Base-by-base conservation (phyloP, 2,329 filamentous ascomycete genomes). In the Clarireedia paspali region DNA sequence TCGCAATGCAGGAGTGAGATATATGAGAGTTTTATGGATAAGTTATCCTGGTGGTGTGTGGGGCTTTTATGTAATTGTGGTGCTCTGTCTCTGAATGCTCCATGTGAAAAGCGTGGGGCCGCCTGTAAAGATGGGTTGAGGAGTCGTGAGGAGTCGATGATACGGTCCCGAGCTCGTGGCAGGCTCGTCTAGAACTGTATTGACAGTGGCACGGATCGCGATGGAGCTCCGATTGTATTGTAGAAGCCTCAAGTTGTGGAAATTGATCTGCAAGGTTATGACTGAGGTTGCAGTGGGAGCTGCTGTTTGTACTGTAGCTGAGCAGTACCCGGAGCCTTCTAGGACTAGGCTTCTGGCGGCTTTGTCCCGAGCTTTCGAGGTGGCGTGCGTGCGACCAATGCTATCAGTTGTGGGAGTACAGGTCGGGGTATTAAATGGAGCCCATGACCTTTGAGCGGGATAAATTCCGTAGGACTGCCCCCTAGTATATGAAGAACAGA, bases 141-240 rank as follows among this genome's bases (percentile, higher is more conserved):
- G 46, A 46, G 52, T 55, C 14, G 52, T 44, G 50, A 55, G 46
- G 46, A 24, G 52, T 26, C 48, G 45, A 47, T 49, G 12, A 54
- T 15, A 40, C 34, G 44, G 47, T 49, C 27, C 17, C 12, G 34
- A 39, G 44, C 26, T 26, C 38, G 52, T 40, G 39, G 39, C 26
- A 53, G 51, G 42, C 34, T 7, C 30, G 15, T 36, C 52, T 42
- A 55, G 52, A 50, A 47, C 17, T 42, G 45, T 46, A 55, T 55
- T 44, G 26, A 6, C 5, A 30, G 17, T 20, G 6, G 15, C 15
- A 14, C 15, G 39, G 39, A 40, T 40, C 15, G 38, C 34, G n/a
- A 17, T 17, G 20, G 42, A 34, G 10, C n/a, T 36, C 3, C 20
- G 1, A 20, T 20, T 12, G 10, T 20, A 23, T 20, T 24, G 1